These are phyloP conservation scores for Oryza glumipatula DNA, from an alignment of 176 grass and related monocot genomes.

Conservation along the genomic window DNA sequence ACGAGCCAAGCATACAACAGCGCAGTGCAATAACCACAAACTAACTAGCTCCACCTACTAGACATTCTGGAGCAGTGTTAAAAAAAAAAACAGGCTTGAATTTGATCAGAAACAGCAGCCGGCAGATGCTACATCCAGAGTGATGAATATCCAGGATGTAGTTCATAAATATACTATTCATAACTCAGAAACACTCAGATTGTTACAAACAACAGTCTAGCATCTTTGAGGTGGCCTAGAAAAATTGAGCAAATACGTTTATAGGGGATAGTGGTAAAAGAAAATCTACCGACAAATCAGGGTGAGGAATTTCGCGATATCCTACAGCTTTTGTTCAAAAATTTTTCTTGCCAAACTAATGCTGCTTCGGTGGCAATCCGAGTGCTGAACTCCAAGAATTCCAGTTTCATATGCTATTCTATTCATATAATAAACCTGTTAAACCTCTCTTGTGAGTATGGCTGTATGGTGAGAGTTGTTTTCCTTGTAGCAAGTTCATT, in stretches of 20 bases:
- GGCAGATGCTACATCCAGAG: background rate
- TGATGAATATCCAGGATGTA: background rate
- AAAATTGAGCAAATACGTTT: conserved; percentile 27
- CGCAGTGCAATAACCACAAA: background rate
- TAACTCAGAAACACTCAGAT: background rate
- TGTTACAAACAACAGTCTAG: background rate
- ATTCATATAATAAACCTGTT: conserved; percentile 18
- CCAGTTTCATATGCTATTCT: background rate
- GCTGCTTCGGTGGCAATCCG: background rate
- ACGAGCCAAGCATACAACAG: background rate
- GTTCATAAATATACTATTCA: conserved; percentile 11
- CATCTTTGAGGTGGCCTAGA: conserved; percentile 6
- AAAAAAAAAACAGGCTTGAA: background rate
- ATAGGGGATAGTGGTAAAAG: background rate
- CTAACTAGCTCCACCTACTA: too few species aligned
- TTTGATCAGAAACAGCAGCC: background rate
- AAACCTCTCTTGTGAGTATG: conserved; percentile 24
- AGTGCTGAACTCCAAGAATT: conserved; percentile 16
- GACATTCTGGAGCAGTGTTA: background rate
- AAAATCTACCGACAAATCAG: conserved; percentile 34
- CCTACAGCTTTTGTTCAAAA: conserved; percentile 25
- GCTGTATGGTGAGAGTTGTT: conserved; percentile 29
- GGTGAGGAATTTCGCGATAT: conserved; percentile 40
- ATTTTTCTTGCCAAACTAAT: conserved; percentile 4
- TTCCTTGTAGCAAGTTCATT: conserved; percentile 35